Evolutionary conservation across 2,329 filamentous ascomycete genomes (phyloP).

Genomic region (Chaetomiaceae sp.): DNA sequence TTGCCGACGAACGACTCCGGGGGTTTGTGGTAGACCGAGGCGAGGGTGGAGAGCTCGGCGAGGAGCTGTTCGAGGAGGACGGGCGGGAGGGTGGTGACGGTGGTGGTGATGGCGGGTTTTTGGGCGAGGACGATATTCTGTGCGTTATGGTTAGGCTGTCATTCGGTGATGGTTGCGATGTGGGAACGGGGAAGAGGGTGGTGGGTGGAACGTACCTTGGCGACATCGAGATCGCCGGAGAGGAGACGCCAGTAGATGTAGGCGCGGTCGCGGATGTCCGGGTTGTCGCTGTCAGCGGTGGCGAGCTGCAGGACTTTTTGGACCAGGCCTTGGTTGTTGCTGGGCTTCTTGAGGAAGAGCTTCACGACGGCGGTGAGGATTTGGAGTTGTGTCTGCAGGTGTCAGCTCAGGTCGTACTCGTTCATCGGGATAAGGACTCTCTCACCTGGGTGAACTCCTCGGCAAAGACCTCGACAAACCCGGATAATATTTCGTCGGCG

Average conservation of each 20-base stretch:
- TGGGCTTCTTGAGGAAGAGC: conserved; percentile 92
- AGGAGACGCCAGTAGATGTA: conserved; percentile 98
- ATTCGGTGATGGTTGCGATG: background rate
- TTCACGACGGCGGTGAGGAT: conserved; percentile 97
- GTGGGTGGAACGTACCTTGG: conserved; percentile 56
- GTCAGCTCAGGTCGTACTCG: too few relatives aligned
- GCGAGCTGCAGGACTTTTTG: conserved; percentile 91
- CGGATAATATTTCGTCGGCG: conserved; percentile 85
- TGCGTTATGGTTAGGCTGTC: conserved; percentile 18
- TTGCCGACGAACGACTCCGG: conserved; percentile 97
- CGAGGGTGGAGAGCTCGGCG: conserved; percentile 83
- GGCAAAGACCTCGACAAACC: conserved; percentile 89
- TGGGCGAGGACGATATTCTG: conserved; percentile 84
- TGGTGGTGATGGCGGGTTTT: conserved; percentile 89
- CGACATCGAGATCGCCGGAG: conserved; percentile 83
- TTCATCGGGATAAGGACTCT: too few relatives aligned
- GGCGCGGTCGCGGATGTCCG: conserved; percentile 91
- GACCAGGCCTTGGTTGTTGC: conserved; percentile 82
- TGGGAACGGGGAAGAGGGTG: too few relatives aligned
- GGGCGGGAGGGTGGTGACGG: conserved; percentile 82
- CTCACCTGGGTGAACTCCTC: conserved; percentile 85
- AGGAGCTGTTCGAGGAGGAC: conserved; percentile 85
- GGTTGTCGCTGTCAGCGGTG: conserved; percentile 93
- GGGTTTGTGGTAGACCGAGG: conserved; percentile 97
- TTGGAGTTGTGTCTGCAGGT: conserved; percentile 79